Percentiles rank a stretch among this genome's conserved stretches.
Evolutionary conservation across 257 asterid genomes (phyloP).

Genomic region (Haberlea rhodopensis): DNA sequence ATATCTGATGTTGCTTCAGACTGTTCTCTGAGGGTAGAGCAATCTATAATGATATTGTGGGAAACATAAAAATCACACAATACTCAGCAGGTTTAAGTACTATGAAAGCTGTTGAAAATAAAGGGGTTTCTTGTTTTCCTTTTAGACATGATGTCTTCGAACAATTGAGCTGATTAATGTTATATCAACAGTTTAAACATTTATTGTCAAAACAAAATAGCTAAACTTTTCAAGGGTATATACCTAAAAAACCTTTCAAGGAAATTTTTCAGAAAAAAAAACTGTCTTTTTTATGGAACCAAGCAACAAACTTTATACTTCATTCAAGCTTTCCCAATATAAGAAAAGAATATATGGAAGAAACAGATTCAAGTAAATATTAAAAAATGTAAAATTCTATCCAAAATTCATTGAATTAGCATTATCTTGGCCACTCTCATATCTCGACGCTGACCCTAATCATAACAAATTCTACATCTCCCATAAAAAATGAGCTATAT

Average conservation of each 20-base stretch:
- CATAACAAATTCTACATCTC: neutral
- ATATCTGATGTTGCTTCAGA: conserved; percentile 14
- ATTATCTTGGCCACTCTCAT: too few species aligned
- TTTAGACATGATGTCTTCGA: neutral
- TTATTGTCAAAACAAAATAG: neutral
- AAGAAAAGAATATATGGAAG: too few species aligned
- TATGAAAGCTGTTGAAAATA: conserved; percentile 14
- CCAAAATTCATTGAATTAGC: too few species aligned
- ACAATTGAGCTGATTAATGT: neutral
- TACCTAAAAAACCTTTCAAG: too few species aligned
- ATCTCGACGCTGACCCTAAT: too few species aligned
- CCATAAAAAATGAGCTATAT: neutral
- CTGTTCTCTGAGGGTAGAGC: conserved; percentile 19
- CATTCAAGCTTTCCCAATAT: neutral
- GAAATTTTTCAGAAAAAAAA: neutral
- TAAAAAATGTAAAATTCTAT: too few species aligned
- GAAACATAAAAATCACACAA: conserved; percentile 23
- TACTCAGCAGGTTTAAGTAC: conserved; percentile 23
- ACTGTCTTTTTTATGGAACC: neutral
- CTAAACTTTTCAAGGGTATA: neutral
- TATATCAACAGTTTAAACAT: neutral
- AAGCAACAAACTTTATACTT: neutral
- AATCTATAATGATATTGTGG: conserved; percentile 28
- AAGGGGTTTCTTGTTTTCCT: neutral
- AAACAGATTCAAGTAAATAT: neutral